These are phyloP conservation scores for Bruguiera gymnorhiza DNA, from an alignment of 345 rosid genomes.

Conservation along the genomic window DNA sequence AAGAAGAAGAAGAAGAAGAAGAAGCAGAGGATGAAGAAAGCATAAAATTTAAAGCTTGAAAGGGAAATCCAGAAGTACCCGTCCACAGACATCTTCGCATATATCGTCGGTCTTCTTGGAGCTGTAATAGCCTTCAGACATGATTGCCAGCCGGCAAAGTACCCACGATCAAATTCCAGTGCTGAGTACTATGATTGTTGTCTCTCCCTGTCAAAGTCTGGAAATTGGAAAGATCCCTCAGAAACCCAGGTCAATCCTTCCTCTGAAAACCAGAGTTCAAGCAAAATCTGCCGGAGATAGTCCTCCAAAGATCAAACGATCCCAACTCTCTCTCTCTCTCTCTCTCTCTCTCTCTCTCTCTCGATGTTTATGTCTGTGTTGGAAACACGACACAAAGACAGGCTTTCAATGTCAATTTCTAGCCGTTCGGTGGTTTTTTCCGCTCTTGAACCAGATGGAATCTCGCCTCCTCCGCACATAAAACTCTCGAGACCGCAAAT, in stretches of 20 bases:
- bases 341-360: neutral
- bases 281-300: slow-evolving; percentile 16
- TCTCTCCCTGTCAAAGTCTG: slow-evolving; percentile 1
- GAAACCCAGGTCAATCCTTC: slow-evolving; percentile 26
- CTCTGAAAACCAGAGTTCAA: neutral
- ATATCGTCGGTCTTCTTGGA: slow-evolving; percentile 91
- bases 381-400: neutral
- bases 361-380: too few relatives aligned
- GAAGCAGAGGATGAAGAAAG: neutral
- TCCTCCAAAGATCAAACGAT: slow-evolving; percentile 17
- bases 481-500: slow-evolving; percentile 1
- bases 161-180: neutral
- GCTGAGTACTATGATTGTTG: too few relatives aligned
- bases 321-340: slow-evolving; percentile 10
- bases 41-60: neutral
- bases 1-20: neutral
- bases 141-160: slow-evolving; percentile 26
- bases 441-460: slow-evolving; percentile 36
- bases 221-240: slow-evolving; percentile 13
- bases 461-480: neutral
- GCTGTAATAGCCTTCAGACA: slow-evolving; percentile 66
- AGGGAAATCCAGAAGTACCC: slow-evolving; percentile 38
- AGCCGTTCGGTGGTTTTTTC: slow-evolving; percentile 60
- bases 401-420: slow-evolving; percentile 44
- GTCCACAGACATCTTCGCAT: slow-evolving; percentile 72